Percentiles rank a stretch among this genome's conserved stretches.
These are phyloP conservation scores for Mortierella sp. DNA, from an alignment of 371 early-diverging fungal genomes.

Conservation along the genomic window DNA sequence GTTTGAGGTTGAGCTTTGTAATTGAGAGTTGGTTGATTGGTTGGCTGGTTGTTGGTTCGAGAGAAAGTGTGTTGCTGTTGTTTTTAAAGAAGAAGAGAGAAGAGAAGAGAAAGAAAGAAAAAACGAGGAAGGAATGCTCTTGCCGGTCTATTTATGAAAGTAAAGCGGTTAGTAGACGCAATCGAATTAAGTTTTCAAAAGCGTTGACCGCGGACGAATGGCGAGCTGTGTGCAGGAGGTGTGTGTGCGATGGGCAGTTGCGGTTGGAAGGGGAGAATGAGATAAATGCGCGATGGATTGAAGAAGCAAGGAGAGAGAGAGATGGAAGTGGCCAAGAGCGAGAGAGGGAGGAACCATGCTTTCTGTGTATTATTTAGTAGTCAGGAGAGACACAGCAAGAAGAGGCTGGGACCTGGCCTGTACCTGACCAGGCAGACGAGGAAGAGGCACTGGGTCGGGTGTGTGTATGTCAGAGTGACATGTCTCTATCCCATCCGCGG, in stretches of 20 bases:
- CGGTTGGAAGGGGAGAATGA: background rate
- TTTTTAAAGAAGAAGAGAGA: background rate
- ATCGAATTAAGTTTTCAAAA: background rate
- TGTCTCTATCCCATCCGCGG: background rate
- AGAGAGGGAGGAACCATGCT: background rate
- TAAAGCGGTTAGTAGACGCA: background rate
- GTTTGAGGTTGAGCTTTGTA: background rate
- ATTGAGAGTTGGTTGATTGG: background rate
- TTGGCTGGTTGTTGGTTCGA: background rate
- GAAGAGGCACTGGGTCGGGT: background rate
- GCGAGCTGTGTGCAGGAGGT: conserved; percentile 10
- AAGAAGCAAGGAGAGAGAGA: background rate
- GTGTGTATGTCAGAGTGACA: background rate
- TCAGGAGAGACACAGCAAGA: background rate
- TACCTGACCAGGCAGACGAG: background rate
- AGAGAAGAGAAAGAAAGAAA: background rate
- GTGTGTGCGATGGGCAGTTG: conserved; percentile 4
- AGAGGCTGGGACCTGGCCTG: background rate
- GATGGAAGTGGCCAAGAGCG: background rate
- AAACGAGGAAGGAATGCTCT: background rate
- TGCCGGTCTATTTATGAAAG: background rate
- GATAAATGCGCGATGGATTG: background rate
- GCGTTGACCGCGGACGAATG: background rate
- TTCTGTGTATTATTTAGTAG: background rate
- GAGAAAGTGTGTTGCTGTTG: conserved; percentile 5